Conservation (phyloP, 176 grass and related monocot genomes). For the Lolium multiflorum region DNA sequence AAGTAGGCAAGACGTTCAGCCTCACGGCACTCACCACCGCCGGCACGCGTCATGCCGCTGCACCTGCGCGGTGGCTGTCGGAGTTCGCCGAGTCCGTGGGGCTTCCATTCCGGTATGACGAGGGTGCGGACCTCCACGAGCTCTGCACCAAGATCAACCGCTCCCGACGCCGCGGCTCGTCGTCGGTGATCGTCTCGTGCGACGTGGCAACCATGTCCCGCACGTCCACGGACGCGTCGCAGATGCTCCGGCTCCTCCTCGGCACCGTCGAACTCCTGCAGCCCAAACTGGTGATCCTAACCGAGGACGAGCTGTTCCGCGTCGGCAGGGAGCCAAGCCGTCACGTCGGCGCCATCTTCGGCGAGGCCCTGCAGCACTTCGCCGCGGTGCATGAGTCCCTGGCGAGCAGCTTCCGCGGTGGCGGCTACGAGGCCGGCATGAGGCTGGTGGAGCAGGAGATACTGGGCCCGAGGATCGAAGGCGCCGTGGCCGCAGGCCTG, state of each 20-base stretch:
- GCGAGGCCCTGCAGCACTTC: constrained; percentile 40
- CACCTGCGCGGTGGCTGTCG: constrained; percentile 36
- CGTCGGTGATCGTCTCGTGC: constrained; percentile 36
- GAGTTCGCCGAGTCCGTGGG: constrained; percentile 44
- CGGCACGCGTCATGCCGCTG: not conserved
- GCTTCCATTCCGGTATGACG: constrained; percentile 41
- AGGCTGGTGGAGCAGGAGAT: constrained; percentile 43
- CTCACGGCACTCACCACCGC: constrained; percentile 30
- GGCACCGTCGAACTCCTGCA: not conserved
- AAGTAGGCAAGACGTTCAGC: constrained; percentile 25
- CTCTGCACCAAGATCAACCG: constrained; percentile 1
- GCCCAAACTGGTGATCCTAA: constrained; percentile 54
- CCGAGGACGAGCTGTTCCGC: constrained; percentile 44
- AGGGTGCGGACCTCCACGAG: not conserved
- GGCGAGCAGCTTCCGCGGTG: constrained; percentile 22
- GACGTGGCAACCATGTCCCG: constrained; percentile 26
- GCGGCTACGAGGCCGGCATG: not conserved
- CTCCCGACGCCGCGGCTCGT: not conserved
- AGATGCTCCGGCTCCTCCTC: constrained; percentile 15
- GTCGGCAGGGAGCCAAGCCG: not conserved
- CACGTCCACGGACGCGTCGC: constrained; percentile 20
- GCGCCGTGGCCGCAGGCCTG: constrained; percentile 21
- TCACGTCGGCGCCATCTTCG: not conserved
- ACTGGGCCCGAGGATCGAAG: constrained; percentile 49
- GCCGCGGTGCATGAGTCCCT: constrained; percentile 37